These are phyloP conservation scores for Suhomyces terraborum DNA, from an alignment of 1,139 yeast genomes.

Conservation along the genomic window DNA sequence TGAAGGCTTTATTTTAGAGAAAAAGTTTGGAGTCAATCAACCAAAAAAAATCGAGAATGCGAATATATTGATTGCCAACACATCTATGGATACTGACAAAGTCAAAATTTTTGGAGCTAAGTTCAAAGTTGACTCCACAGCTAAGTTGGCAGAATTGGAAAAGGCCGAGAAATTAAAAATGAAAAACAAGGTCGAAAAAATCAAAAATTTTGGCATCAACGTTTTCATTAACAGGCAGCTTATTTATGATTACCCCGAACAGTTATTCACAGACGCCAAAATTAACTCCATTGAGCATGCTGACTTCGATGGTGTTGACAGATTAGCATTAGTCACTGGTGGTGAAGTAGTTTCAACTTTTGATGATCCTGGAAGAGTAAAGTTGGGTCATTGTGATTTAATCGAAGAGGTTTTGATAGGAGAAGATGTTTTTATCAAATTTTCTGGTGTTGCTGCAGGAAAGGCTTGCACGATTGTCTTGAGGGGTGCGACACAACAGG, in stretches of 20 bases:
- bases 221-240: slow-evolving; percentile 94
- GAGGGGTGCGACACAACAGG: slow-evolving; percentile 97
- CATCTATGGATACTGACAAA: slow-evolving; percentile 96
- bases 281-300: slow-evolving; percentile 97
- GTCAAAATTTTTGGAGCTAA: slow-evolving; percentile 98
- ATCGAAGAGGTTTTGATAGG: slow-evolving; percentile 94
- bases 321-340: slow-evolving; percentile 94
- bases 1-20: slow-evolving; percentile 91
- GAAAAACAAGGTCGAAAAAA: slow-evolving; percentile 87
- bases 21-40: slow-evolving; percentile 91
- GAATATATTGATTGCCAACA: slow-evolving; percentile 87
- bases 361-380: slow-evolving; percentile 85
- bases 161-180: slow-evolving; percentile 93
- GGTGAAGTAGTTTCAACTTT: slow-evolving; percentile 98
- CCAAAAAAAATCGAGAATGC: slow-evolving; percentile 85
- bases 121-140: slow-evolving; percentile 92
- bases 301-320: slow-evolving; percentile 96
- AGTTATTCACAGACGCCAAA: slow-evolving; percentile 81
- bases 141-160: slow-evolving; percentile 92
- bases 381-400: slow-evolving; percentile 82
- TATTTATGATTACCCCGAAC: slow-evolving; percentile 98
- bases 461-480: slow-evolving; percentile 95
- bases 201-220: slow-evolving; percentile 78
- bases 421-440: slow-evolving; percentile 81
- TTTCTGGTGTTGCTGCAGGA: slow-evolving; percentile 93